phyloP scores from a whole-genome alignment of 2,329 filamentous ascomycete species.

The Penicillium sp. region DNA sequence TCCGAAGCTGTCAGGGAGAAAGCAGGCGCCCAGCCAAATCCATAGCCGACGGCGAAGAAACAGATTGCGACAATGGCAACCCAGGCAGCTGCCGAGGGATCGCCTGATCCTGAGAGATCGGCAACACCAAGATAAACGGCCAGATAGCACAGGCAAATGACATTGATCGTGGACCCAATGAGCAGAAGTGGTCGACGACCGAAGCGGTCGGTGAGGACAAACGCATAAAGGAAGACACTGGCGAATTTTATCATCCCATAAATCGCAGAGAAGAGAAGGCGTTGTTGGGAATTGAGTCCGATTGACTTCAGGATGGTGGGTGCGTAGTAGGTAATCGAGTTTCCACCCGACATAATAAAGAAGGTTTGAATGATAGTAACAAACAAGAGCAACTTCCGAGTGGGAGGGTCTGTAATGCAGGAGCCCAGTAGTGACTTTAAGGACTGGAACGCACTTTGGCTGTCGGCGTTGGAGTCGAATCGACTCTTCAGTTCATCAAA shows the following conservation, averaged over 20 bases:
- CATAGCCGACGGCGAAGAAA: conserved; percentile 25
- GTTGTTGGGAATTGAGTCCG: conserved; percentile 13
- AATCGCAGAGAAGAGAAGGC: conserved; percentile 16
- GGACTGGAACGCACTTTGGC: conserved; percentile 1
- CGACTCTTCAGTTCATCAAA: conserved; percentile 16
- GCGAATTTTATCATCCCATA: conserved; percentile 16
- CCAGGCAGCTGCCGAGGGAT: conserved; percentile 17
- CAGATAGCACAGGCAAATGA: conserved; percentile 20
- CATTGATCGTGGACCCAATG: conserved; percentile 24
- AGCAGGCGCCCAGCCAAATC: conserved; percentile 21
- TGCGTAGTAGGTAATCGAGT: conserved; percentile 28
- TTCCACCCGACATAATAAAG: conserved; percentile 29
- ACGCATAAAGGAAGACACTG: conserved; percentile 24
- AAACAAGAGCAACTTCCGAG: conserved; percentile 29
- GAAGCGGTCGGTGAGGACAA: conserved; percentile 22
- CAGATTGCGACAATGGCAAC: conserved; percentile 25
- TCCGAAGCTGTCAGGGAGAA: conserved; percentile 24
- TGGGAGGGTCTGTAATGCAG: conserved; percentile 11
- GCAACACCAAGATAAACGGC: conserved; percentile 19
- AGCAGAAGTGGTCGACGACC: conserved; percentile 29
- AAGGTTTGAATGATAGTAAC: conserved; percentile 33
- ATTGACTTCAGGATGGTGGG: conserved; percentile 23
- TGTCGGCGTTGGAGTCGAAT: conserved; percentile 9
- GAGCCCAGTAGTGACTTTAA: conserved; percentile 8
- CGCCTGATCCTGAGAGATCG: conserved; percentile 8